phyloP scores from a whole-genome alignment of 2,329 filamentous ascomycete species.

The Chaetomium sp. region DNA sequence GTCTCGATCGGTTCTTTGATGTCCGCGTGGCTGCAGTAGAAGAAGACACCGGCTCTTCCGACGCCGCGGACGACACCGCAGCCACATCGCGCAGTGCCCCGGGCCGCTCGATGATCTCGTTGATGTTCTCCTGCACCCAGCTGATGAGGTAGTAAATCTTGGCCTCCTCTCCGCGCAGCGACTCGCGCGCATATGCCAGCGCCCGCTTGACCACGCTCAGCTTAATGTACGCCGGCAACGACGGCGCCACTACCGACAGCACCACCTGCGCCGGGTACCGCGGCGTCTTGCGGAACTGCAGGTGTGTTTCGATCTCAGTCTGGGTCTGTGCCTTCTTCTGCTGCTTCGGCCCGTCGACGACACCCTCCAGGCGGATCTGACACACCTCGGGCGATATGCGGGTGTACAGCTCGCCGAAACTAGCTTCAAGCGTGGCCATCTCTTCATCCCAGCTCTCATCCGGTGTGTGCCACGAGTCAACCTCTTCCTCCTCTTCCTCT shows the following conservation, averaged over 20 bases:
- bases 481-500: conserved; percentile 13
- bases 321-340: conserved; percentile 19
- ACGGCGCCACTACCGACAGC: conserved; percentile 58
- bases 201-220: conserved; percentile 78
- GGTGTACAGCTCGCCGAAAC: conserved; percentile 70
- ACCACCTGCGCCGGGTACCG: conserved; percentile 68
- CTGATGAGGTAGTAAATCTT: conserved; percentile 80
- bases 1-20: conserved; percentile 13
- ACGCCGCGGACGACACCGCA: conserved; percentile 62
- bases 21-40: conserved; percentile 19
- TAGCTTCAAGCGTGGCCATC: conserved; percentile 73
- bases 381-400: conserved; percentile 57
- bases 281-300: conserved; percentile 65
- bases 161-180: conserved; percentile 78
- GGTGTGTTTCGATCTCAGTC: conserved; percentile 44
- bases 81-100: conserved; percentile 81
- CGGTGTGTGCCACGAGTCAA: conserved; percentile 38
- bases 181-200: conserved; percentile 62
- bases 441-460: conserved; percentile 79
- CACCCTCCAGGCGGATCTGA: conserved; percentile 58
- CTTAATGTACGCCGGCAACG: conserved; percentile 83
- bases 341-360: conserved; percentile 40
- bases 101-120: conserved; percentile 74
- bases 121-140: conserved; percentile 83
- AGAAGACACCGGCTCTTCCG: conserved; percentile 41